Conservation (phyloP, 2,329 filamentous ascomycete genomes). For the Podosphaera aphanis region DNA sequence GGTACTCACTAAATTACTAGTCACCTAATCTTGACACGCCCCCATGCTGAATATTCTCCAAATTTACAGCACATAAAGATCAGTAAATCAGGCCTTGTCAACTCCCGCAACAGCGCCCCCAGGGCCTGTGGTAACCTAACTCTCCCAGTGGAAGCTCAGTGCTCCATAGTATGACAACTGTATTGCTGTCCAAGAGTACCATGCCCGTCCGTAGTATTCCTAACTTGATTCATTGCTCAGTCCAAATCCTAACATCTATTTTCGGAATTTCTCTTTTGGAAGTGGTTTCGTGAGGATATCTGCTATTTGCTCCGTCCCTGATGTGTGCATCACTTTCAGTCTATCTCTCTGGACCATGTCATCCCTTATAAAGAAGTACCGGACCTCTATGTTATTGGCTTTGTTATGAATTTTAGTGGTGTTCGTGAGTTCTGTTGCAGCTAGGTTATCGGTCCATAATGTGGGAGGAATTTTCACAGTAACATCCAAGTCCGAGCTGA, state of each 20-base stretch:
- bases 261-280: not conserved
- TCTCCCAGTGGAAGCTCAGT: not conserved
- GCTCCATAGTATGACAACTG: not conserved
- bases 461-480: not conserved
- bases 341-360: not conserved
- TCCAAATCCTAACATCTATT: not conserved
- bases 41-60: not conserved
- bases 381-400: not conserved
- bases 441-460: not conserved
- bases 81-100: not conserved
- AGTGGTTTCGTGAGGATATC: too few relatives aligned
- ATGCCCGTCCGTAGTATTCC: too few relatives aligned
- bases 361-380: not conserved
- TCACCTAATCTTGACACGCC: not conserved
- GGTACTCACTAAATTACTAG: not conserved
- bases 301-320: too few relatives aligned
- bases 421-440: not conserved
- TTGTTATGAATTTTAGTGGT: not conserved
- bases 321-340: not conserved
- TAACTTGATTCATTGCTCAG: too few relatives aligned
- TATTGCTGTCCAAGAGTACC: not conserved
- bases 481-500: not conserved
- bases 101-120: not conserved
- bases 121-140: not conserved
- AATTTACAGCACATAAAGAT: not conserved